These are phyloP conservation scores for Sclerotinia minor DNA, from an alignment of 2,329 filamentous ascomycete species.

Conservation along the genomic window DNA sequence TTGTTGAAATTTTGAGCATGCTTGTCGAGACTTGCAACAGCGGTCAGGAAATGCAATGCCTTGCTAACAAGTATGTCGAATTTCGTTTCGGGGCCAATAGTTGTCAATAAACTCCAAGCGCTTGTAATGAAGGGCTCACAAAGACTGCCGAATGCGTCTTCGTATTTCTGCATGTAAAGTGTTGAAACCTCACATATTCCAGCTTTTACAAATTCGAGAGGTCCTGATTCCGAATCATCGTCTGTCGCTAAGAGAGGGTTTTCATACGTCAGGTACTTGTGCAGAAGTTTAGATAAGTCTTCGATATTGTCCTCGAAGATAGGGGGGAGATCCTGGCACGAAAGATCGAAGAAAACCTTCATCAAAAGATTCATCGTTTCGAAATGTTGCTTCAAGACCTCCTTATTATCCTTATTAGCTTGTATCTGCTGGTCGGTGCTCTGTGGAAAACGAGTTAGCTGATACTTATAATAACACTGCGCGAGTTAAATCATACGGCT, in stretches of 20 bases:
- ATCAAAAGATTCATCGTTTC: slow-evolving; percentile 83
- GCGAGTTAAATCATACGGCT: slow-evolving; percentile 52
- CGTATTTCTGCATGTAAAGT: slow-evolving; percentile 90
- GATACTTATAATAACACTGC: neutral
- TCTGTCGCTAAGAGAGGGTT: slow-evolving; percentile 80
- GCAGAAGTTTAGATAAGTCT: slow-evolving; percentile 73
- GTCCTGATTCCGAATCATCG: slow-evolving; percentile 85
- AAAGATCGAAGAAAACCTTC: slow-evolving; percentile 93
- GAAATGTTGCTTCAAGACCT: slow-evolving; percentile 73
- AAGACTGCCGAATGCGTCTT: slow-evolving; percentile 84
- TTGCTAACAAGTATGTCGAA: slow-evolving; percentile 94
- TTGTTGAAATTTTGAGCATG: slow-evolving; percentile 87
- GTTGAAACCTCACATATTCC: slow-evolving; percentile 91
- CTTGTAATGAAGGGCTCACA: slow-evolving; percentile 83
- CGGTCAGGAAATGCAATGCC: slow-evolving; percentile 90
- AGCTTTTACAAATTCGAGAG: slow-evolving; percentile 83
- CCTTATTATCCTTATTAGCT: slow-evolving; percentile 73
- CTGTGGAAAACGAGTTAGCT: slow-evolving; percentile 42
- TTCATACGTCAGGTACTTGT: slow-evolving; percentile 91
- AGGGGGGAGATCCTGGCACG: slow-evolving; percentile 93
- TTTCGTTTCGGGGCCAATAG: slow-evolving; percentile 82
- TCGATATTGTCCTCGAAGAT: slow-evolving; percentile 88
- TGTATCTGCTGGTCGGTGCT: slow-evolving; percentile 71
- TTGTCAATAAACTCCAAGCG: slow-evolving; percentile 88
- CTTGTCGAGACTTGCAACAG: slow-evolving; percentile 73